phyloP scores from a whole-genome alignment of 768 basidiomycete species.

The Auricularia cornea region DNA sequence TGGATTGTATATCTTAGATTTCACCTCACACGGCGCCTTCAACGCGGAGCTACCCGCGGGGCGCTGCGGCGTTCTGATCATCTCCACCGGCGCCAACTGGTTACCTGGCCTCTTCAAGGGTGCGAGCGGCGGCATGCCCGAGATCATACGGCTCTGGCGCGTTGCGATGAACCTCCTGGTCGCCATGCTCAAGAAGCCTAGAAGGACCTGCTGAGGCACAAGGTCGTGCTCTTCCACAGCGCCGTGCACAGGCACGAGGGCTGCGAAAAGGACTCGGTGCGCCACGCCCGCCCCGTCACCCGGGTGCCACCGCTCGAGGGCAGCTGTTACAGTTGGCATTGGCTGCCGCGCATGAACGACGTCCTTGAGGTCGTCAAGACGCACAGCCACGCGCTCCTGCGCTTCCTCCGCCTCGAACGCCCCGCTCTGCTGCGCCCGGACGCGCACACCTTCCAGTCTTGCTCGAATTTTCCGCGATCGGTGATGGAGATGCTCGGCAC shows the following conservation, averaged over 20 bases:
- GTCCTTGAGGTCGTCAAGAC: conserved; percentile 43
- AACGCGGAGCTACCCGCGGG: conserved; percentile 35
- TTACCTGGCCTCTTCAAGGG: conserved; percentile 46
- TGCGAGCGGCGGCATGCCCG: conserved; percentile 36
- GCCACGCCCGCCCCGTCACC: conserved; percentile 14
- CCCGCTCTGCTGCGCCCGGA: conserved; percentile 58
- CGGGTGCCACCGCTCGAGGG: conserved; percentile 35
- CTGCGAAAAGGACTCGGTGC: conserved; percentile 44
- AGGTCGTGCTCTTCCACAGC: conserved; percentile 45
- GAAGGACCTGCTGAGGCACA: conserved; percentile 12
- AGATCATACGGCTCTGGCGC: conserved; percentile 47
- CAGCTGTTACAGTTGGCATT: conserved; percentile 59
- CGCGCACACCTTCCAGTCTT: conserved; percentile 39
- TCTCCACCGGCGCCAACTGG: conserved; percentile 65
- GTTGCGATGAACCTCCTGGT: conserved; percentile 37
- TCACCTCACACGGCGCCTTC: too few relatives aligned
- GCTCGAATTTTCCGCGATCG: conserved; percentile 29
- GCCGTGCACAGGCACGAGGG: conserved; percentile 61
- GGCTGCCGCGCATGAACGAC: conserved; percentile 48
- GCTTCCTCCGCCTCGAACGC: conserved; percentile 52
- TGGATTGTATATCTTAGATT: too few relatives aligned
- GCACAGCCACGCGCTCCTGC: conserved; percentile 43
- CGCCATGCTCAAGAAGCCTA: conserved; percentile 15
- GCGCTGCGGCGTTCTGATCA: conserved; percentile 53
- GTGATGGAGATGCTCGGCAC: too few relatives aligned